phyloP scores from a whole-genome alignment of 1,139 yeast genomes.

The Protomyces gravidus region DNA sequence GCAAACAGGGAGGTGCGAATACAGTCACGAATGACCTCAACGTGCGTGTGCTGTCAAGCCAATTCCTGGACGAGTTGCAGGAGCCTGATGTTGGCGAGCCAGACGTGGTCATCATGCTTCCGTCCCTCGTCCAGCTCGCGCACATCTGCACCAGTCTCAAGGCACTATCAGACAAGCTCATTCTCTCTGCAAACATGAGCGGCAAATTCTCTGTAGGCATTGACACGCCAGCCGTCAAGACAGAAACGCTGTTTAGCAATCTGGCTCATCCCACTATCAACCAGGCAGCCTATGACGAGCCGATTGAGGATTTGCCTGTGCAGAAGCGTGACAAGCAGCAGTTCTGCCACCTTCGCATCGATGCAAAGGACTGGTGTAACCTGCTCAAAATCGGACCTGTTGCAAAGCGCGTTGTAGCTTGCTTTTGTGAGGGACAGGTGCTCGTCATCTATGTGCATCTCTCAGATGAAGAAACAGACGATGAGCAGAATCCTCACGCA shows the following conservation, averaged over 20 bases:
- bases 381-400: slow-evolving; percentile 38
- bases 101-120: slow-evolving; percentile 35
- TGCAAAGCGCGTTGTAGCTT: slow-evolving; percentile 39
- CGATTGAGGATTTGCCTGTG: slow-evolving; percentile 15
- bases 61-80: slow-evolving; percentile 28
- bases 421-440: slow-evolving; percentile 39
- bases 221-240: slow-evolving; percentile 36
- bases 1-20: slow-evolving; percentile 28
- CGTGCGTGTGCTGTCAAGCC: slow-evolving; percentile 30
- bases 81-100: slow-evolving; percentile 38
- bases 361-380: slow-evolving; percentile 41
- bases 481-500: slow-evolving; percentile 29
- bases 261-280: slow-evolving; percentile 36
- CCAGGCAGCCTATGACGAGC: slow-evolving; percentile 29
- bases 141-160: slow-evolving; percentile 37
- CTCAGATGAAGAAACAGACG: slow-evolving; percentile 34
- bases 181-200: slow-evolving; percentile 35
- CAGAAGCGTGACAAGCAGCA: slow-evolving; percentile 31
- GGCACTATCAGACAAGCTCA: slow-evolving; percentile 36
- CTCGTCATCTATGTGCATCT: slow-evolving; percentile 41
- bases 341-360: slow-evolving; percentile 36
- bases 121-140: slow-evolving; percentile 34
- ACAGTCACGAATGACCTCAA: slow-evolving; percentile 31
- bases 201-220: slow-evolving; percentile 38
- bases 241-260: slow-evolving; percentile 37